Conservation (phyloP, 2,329 filamentous ascomycete genomes). For the Phyllosticta capitalensis region DNA sequence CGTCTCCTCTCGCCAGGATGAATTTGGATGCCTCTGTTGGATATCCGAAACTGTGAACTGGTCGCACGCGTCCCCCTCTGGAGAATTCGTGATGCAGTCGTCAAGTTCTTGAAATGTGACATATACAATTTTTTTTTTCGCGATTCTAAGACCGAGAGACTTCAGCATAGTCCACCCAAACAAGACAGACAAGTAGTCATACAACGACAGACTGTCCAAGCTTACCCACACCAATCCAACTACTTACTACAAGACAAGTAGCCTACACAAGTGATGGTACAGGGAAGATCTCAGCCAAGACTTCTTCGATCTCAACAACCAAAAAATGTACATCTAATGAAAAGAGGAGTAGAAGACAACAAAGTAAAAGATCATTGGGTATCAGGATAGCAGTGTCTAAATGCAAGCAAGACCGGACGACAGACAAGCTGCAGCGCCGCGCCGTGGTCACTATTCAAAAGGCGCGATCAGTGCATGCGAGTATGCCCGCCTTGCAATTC, state of each 20-base stretch:
- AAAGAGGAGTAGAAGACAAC: not conserved
- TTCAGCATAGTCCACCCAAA: not conserved
- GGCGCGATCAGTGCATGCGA: not conserved
- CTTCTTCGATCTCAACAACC: not conserved
- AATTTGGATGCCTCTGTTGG: too few species aligned
- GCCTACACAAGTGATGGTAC: not conserved
- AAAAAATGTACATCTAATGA: not conserved
- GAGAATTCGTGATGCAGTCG: too few species aligned
- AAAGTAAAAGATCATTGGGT: not conserved
- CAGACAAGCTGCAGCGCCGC: not conserved
- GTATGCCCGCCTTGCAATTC: not conserved
- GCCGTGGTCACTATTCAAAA: not conserved
- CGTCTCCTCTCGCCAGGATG: too few species aligned
- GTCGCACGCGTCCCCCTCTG: too few species aligned
- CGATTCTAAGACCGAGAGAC: not conserved
- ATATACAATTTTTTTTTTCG: not conserved
- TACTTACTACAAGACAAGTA: not conserved
- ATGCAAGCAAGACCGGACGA: not conserved
- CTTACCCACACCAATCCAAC: not conserved
- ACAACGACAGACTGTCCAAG: not conserved
- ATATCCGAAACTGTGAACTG: too few species aligned
- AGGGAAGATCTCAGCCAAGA: not conserved
- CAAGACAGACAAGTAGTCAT: not conserved
- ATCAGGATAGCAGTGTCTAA: not conserved
- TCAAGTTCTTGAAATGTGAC: too few species aligned